Evolutionary conservation across 106 monocot genomes (phyloP), one percentile per base, ranked within the genome.

Genomic region (Phalaenopsis equestris): DNA sequence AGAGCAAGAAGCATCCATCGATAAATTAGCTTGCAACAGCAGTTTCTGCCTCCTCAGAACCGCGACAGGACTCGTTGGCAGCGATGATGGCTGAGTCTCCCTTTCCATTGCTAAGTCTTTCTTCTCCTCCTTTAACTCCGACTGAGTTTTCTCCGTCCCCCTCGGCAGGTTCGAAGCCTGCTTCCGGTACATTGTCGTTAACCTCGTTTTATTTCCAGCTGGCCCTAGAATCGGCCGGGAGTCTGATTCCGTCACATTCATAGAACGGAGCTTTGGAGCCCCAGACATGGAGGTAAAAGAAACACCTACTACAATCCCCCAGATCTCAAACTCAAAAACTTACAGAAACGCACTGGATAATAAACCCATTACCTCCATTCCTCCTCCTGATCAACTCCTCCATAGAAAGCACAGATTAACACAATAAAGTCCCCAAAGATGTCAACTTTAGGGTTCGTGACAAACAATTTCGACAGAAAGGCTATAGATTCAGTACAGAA

Each of bases 301-400:
- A 42, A 43, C 47, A 43, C 15, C 8, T 30, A 4, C 1, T 41
- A 9, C 24, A 41, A 15, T 23, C 24, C 64, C 68, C 41, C 38
- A 72, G 72, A 72, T 72, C 14, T 41, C 52, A 36, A 72, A 16
- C 41, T 72, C 39, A 41, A 72, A 72, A 72, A 38, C 72, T 72
- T 41, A 72, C 10, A 70, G 41, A 39, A 78, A 55, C 16, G 80
- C 90, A 1, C 88, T 90, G 92, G 89, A 90, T 36, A 92, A 90
- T 19, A 92, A 90, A 10, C 10, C 12, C 43, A 65, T 90, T 3
- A 92, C 89, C 78, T 23, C 64, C 21, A 23, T 23, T 65, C 64
- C 64, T 12, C 12, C 12, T 23, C 64, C 64, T 6, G 23, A 65
- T 65, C 64, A 65, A 65, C 4, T 65, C 64, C 64, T 65, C 64